Base-by-base conservation (phyloP, 2,329 filamentous ascomycete species). In the Aspergillus amoenus region DNA sequence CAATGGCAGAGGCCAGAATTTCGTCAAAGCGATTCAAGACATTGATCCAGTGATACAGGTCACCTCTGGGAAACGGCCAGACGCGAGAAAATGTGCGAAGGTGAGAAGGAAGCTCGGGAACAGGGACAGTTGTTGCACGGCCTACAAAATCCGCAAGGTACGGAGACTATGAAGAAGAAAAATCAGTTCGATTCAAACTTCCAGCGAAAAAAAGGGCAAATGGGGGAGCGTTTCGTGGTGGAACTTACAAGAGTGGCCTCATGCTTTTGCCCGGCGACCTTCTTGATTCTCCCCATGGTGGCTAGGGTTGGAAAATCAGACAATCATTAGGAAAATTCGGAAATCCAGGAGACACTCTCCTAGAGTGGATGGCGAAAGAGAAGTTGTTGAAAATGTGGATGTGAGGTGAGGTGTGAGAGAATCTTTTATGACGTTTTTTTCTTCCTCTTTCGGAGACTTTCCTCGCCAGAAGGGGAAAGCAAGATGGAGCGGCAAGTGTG, bases 1-100 rank as follows among this genome's bases (percentile, higher is more conserved):
- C 82, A 73, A 88, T 91, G 72, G 96, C 92, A 40, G 85, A 81
- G 66, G 96, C 91, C 41, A 99, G 79, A 62, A 97, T 87, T 68
- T 84, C 85, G 75, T 99, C 94, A 75, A 99, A 97, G 57, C 92
- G 88, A 74, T 99, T 96, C 59, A 99, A 79, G 22, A 96, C 83
- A 27, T 90, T 88, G 64, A 99, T 97, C 95, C 95, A 99, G 80
- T 99, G 93, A 73, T 97, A 97, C 30, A 97, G 81, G 73, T 99
- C 94, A 59, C 94, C 95, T 73, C 93, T 86, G 40, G 93, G 93
- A 70, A 97, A 96, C 2, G 93, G 92, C 94, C 94, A 99, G 82
- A 88, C 82, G 63, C 88, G 87, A 57, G 93, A 92, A 72, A 97
- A 97, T 55, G 83, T 84, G 66, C 83, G 82, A 63, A 99, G 88